A percentile compares a stretch with the other conserved stretches of the same genome.
These are phyloP conservation scores for Linum trigynum DNA, from an alignment of 345 rosid species.

Conservation along the genomic window DNA sequence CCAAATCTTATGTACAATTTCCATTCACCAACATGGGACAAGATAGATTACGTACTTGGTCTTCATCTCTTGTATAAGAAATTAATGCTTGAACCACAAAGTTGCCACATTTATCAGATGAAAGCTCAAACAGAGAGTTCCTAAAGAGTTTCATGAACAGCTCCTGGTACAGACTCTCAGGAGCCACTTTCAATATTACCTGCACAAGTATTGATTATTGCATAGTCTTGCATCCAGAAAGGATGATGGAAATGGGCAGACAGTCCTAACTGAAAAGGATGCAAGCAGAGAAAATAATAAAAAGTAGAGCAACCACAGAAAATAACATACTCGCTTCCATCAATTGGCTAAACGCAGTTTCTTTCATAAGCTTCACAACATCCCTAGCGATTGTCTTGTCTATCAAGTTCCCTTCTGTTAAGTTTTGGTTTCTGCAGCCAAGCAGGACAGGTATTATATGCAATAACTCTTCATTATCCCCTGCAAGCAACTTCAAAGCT, in stretches of 20 bases:
- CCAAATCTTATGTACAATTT: no score
- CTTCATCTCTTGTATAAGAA: slow-evolving; percentile 55
- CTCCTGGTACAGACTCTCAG: slow-evolving; percentile 63
- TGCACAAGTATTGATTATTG: no score
- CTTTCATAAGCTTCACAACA: slow-evolving; percentile 48
- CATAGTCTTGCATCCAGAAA: slow-evolving; percentile 2
- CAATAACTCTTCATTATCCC: slow-evolving; percentile 52
- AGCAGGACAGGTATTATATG: slow-evolving; percentile 57
- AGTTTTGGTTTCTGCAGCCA: slow-evolving; percentile 38
- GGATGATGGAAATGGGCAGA: background rate
- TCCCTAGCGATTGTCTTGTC: slow-evolving; percentile 27
- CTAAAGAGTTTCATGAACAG: slow-evolving; percentile 57
- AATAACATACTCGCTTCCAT: slow-evolving; percentile 64
- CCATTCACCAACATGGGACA: no score
- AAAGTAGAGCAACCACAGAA: background rate
- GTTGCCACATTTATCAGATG: slow-evolving; percentile 84
- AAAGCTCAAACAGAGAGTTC: slow-evolving; percentile 57
- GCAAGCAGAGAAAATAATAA: background rate
- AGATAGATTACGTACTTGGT: slow-evolving; percentile 46
- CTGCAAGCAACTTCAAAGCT: slow-evolving; percentile 56
- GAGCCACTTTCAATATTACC: slow-evolving; percentile 87
- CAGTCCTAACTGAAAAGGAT: background rate
- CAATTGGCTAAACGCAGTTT: slow-evolving; percentile 80
- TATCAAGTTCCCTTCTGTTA: slow-evolving; percentile 33
- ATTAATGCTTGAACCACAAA: slow-evolving; percentile 78